Base-by-base conservation (phyloP, 2,329 filamentous ascomycete genomes). In the Verticillium zaregamsianum region DNA sequence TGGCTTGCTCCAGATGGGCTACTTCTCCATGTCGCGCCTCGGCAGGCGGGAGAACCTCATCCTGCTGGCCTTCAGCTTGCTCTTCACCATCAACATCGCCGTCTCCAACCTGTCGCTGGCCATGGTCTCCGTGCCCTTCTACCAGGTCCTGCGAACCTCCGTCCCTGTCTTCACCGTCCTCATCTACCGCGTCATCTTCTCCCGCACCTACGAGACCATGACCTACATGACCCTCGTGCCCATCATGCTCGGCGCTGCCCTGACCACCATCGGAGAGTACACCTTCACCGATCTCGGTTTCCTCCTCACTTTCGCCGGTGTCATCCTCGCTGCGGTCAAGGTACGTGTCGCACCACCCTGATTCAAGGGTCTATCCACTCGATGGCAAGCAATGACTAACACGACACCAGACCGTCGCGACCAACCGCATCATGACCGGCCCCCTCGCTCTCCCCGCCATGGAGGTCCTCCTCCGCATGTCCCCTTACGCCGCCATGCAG, bases 111-210 rank as follows among this genome's bases (percentile, higher is more conserved):
- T 86, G 28, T 87, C 85, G n/a, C 77, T 87, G 76, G 77, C 76
- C 63, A 80, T 86, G 79, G 85, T 86, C 40, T 87, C 86, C 0
- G 83, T 88, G n/a, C 83, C 86, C 2, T 88, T 88, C 72, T 86
- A 88, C 72, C 86, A 88, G 71, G 85, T 86, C 62, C 82, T 88
- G 72, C 81, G 86, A 65, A 86, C 86, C 63, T 83, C 85, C 23
- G 84, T 80, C 63, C 86, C 86, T 32, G 79, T 87, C 67, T 85
- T 87, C 70, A 86, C 86, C 59, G 82, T 87, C 61, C 71, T 86
- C 65, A 86, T 88, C 70, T 87, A 85, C 76, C 82, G 83, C 59
- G 68, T 84, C 58, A 79, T 80, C 69, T 87, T 84, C 70, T 72
- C 76, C 63, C 81, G 84, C 60, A 80, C 77, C 20, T 88, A 87